Base-by-base conservation (phyloP, 176 grass and related monocot species). In the Oryza meyeriana region DNA sequence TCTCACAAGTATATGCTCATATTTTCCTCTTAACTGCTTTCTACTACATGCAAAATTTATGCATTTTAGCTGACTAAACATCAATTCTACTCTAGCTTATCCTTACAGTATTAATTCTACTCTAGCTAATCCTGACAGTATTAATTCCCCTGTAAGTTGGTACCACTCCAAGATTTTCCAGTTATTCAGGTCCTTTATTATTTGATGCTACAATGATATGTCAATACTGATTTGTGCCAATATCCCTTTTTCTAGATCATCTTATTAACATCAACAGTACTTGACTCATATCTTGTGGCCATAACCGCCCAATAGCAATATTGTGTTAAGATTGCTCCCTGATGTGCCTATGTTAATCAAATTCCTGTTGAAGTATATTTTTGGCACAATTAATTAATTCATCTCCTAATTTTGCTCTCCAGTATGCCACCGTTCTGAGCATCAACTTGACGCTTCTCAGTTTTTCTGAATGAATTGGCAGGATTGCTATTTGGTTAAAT, bases 1-100 rank as follows among this genome's bases (percentile, higher is more conserved):
- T 98, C 95, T 50, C 95, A 95, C 88, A 98, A 98, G 92, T 94
- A 94, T 48, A 48, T 50, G 12, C 17, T 50, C 47, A 6, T 50
- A 1, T 50, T 50, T 50, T 20, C 17, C 17, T 2, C 4, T 45
- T 45, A 45, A 45, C 42, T 45, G 42, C 42, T 45, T 47, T 20
- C 69, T 32, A 36, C 1, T 1, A 12, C 42, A 16, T 80, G 42
- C 20, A 1, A 31, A 22, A 20, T 4, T 35, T 35, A 69, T 77
- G 32, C 30, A 26, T 50, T 33, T 22, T 35, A 18, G 17, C 47
- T 50, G 4, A 20, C 22, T 27, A 26, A 11, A n/a, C n/a, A n/a
- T n/a, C n/a, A n/a, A n/a, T n/a, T n/a, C n/a, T n/a, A n/a, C n/a
- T n/a, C n/a, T n/a, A n/a, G n/a, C n/a, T n/a, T n/a, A n/a, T n/a